Percentiles rank a stretch among this genome's conserved stretches.
Conservation (phyloP, 305 asterid species). For the Petunia hybrid region DNA sequence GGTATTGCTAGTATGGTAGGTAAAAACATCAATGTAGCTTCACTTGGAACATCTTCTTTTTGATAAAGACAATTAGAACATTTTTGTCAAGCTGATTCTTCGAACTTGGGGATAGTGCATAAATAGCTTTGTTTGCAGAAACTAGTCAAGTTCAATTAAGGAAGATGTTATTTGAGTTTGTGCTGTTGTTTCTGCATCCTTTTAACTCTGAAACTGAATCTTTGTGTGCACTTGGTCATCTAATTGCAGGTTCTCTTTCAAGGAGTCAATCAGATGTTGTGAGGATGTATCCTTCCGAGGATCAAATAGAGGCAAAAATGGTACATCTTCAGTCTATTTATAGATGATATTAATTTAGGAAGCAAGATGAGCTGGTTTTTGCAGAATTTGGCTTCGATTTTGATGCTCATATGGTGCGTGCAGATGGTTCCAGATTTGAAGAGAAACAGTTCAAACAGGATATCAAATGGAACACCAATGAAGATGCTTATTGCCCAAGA, state of each 20-base stretch:
- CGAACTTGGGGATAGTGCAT: conserved; percentile 16
- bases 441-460: conserved; percentile 56
- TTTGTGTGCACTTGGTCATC: conserved; percentile 28
- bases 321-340: conserved; percentile 44
- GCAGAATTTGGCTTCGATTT: conserved; percentile 29
- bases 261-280: conserved; percentile 81
- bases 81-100: conserved; percentile 18
- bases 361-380: conserved; percentile 23
- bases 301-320: conserved; percentile 69
- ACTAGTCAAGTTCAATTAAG: conserved; percentile 7
- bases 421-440: conserved; percentile 69
- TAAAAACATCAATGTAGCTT: neutral
- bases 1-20: conserved; percentile 1
- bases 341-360: conserved; percentile 22
- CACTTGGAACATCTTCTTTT: neutral
- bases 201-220: neutral
- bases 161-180: conserved; percentile 16
- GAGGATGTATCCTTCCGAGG: conserved; percentile 60
- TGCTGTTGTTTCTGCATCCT: neutral
- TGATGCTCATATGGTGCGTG: conserved; percentile 45
- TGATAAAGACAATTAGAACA: neutral
- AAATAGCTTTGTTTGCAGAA: neutral
- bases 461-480: conserved; percentile 73
- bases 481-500: conserved; percentile 94
- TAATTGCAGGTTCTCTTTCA: conserved; percentile 67